Evolutionary conservation across 2,329 filamentous ascomycete species (phyloP).

Genomic region (Colletotrichum destructivum): DNA sequence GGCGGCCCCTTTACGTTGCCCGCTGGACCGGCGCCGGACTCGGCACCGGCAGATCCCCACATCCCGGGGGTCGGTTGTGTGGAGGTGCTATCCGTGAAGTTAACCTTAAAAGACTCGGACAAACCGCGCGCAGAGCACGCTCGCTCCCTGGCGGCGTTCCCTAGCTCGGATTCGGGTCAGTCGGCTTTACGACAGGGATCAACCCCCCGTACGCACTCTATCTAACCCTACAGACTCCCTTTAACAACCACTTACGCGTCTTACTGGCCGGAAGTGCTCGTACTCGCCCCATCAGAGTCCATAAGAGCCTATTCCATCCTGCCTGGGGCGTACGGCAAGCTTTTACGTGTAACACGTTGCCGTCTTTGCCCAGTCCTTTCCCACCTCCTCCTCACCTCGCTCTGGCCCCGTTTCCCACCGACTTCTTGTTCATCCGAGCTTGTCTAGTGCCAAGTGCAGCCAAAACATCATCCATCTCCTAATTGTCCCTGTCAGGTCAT

Average conservation of each 20-base stretch:
- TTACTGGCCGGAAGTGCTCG: constrained; percentile 28
- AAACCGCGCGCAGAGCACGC: neutral
- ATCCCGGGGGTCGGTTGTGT: constrained; percentile 12
- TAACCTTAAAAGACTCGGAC: neutral
- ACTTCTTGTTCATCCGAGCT: constrained; percentile 24
- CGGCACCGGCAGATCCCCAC: constrained; percentile 23
- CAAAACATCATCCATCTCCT: neutral
- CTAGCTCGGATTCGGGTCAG: constrained; percentile 17
- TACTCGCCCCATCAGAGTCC: constrained; percentile 26
- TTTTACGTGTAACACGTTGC: constrained; percentile 12
- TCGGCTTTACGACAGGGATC: constrained; percentile 29
- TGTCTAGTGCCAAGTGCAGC: constrained; percentile 4
- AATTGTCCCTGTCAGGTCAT: neutral
- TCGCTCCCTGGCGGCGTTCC: neutral
- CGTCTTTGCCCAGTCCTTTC: neutral
- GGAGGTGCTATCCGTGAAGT: constrained; percentile 1
- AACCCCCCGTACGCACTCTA: constrained; percentile 1
- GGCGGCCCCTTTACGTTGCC: neutral
- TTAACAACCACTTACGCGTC: constrained; percentile 23
- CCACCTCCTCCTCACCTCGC: constrained; percentile 2
- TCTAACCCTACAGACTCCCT: constrained; percentile 8
- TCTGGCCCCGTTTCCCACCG: constrained; percentile 28
- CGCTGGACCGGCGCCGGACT: neutral
- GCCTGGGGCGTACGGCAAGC: neutral
- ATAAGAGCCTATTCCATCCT: neutral